phyloP scores from a whole-genome alignment of 331 rosid species.

The Acacia pycnantha region DNA sequence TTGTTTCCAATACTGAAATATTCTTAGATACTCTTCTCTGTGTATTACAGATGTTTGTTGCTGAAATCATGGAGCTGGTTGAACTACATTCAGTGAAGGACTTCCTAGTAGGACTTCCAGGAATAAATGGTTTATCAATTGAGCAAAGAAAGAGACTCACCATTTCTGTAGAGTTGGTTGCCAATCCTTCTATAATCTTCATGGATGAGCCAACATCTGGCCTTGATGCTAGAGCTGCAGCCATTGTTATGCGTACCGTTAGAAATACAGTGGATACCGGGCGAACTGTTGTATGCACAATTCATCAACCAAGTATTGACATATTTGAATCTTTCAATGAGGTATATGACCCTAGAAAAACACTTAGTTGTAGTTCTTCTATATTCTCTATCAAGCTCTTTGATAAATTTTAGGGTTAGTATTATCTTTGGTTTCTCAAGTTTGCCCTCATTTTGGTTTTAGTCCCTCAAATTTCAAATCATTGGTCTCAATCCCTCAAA shows the following conservation, averaged over 20 bases:
- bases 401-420: background rate
- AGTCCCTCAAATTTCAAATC: too few relatives aligned
- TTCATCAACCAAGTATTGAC: constrained; percentile 86
- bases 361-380: background rate
- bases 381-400: background rate
- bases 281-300: constrained; percentile 73
- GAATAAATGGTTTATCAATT: constrained; percentile 61
- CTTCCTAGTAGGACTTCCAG: constrained; percentile 75
- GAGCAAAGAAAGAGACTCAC: constrained; percentile 82
- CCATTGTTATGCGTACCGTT: constrained; percentile 71
- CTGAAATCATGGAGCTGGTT: constrained; percentile 66
- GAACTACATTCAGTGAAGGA: constrained; percentile 60
- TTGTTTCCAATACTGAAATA: background rate
- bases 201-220: constrained; percentile 87
- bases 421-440: too few relatives aligned
- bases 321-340: constrained; percentile 80
- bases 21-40: background rate
- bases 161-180: constrained; percentile 71
- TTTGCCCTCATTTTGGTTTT: too few relatives aligned
- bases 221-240: constrained; percentile 79
- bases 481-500: too few relatives aligned
- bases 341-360: constrained; percentile 32
- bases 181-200: constrained; percentile 74
- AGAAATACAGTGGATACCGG: constrained; percentile 73
- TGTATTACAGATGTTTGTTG: constrained; percentile 56